These are phyloP conservation scores for Centella asiatica DNA, from an alignment of 129 eudicot species.

Conservation along the genomic window DNA sequence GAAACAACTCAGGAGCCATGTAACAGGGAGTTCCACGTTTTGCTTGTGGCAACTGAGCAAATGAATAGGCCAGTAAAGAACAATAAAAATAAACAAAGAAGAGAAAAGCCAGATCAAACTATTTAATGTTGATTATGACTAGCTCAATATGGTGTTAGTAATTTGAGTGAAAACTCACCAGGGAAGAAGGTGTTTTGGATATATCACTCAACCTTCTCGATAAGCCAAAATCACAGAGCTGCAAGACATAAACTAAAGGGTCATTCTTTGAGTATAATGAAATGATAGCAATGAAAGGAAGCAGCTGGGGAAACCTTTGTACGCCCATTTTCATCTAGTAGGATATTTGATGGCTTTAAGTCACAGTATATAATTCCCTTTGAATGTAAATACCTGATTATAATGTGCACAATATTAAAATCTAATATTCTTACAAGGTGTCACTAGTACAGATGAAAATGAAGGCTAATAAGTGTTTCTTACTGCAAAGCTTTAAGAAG, in stretches of 20 bases:
- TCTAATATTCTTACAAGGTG: constrained; percentile 1
- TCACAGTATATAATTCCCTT: constrained; percentile 92
- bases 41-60: constrained; percentile 87
- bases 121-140: background rate
- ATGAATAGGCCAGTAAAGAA: constrained; percentile 1
- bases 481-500: constrained; percentile 86
- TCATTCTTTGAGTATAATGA: no score
- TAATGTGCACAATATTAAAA: constrained; percentile 13
- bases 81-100: constrained; percentile 4
- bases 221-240: constrained; percentile 95
- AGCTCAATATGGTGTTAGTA: background rate
- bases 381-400: constrained; percentile 73
- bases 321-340: constrained; percentile 86
- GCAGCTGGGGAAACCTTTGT: constrained; percentile 57
- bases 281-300: no score
- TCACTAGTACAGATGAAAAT: constrained; percentile 1
- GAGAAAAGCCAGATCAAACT: background rate
- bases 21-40: constrained; percentile 97
- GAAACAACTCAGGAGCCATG: constrained; percentile 99
- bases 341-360: constrained; percentile 88
- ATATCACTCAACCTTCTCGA: constrained; percentile 84
- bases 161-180: constrained; percentile 34
- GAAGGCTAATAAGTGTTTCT: constrained; percentile 25
- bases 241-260: constrained; percentile 22
- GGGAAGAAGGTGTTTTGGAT: constrained; percentile 68